Percentiles rank a stretch among this genome's conserved stretches.
Evolutionary conservation across 1,284 basidiomycete species (phyloP).

Genomic region (Xerocomus amazonicus): DNA sequence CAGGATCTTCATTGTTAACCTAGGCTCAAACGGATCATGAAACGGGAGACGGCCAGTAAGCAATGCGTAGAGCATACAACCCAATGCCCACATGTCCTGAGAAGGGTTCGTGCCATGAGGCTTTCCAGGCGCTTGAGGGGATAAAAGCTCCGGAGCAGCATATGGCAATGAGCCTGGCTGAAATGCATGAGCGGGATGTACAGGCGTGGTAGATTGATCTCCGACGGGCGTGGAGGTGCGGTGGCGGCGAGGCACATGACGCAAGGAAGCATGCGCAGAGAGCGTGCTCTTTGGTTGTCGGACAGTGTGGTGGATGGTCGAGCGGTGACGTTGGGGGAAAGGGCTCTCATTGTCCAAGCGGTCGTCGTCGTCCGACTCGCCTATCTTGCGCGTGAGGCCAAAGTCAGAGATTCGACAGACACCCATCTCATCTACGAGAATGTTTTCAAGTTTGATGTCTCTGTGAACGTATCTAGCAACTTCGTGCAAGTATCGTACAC

Average conservation of each 20-base stretch:
- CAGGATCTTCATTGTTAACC: slow-evolving; percentile 87
- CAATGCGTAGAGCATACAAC: slow-evolving; percentile 82
- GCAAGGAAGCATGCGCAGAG: slow-evolving; percentile 32
- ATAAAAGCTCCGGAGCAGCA: slow-evolving; percentile 77
- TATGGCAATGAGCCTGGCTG: slow-evolving; percentile 89
- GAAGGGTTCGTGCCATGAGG: slow-evolving; percentile 50
- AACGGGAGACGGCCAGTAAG: slow-evolving; percentile 83
- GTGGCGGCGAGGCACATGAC: slow-evolving; percentile 45
- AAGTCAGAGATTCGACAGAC: slow-evolving; percentile 82
- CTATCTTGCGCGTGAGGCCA: slow-evolving; percentile 70
- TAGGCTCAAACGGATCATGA: slow-evolving; percentile 81
- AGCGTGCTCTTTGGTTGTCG: slow-evolving; percentile 20
- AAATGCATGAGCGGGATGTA: slow-evolving; percentile 40
- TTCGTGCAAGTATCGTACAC: slow-evolving; percentile 84
- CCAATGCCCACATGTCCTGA: slow-evolving; percentile 92
- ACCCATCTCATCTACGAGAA: slow-evolving; percentile 84
- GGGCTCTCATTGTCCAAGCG: slow-evolving; percentile 27
- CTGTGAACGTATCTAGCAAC: slow-evolving; percentile 78
- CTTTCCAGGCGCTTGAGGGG: slow-evolving; percentile 34
- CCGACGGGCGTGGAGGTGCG: slow-evolving; percentile 57
- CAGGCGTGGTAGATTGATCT: slow-evolving; percentile 27
- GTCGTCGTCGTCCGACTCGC: slow-evolving; percentile 44
- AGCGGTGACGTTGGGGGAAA: slow-evolving; percentile 28
- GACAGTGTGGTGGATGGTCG: slow-evolving; percentile 26
- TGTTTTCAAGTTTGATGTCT: slow-evolving; percentile 96